phyloP scores from a whole-genome alignment of 2,329 filamentous ascomycete genomes.

The Cercospora zeina region DNA sequence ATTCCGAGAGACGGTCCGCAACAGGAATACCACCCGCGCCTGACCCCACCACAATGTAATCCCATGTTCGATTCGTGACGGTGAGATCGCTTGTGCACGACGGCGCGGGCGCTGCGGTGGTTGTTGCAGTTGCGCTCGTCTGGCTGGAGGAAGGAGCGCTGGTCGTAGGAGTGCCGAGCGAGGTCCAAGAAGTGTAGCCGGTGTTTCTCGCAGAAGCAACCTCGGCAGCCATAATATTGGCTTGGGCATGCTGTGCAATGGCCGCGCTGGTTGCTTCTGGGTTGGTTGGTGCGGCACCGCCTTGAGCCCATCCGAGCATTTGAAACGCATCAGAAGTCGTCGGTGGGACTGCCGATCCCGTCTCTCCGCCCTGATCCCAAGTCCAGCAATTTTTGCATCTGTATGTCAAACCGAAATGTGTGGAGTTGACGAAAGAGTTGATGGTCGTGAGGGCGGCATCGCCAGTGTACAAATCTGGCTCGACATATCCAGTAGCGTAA shows the following conservation, averaged over 20 bases:
- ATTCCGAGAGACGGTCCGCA: conserved; percentile 62
- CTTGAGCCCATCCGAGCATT: conserved; percentile 38
- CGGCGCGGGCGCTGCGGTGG: conserved; percentile 19
- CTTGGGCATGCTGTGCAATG: conserved; percentile 58
- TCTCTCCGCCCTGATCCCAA: conserved; percentile 48
- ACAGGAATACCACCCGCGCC: conserved; percentile 63
- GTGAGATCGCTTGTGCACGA: conserved; percentile 35
- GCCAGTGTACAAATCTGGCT: conserved; percentile 61
- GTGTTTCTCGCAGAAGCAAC: conserved; percentile 50
- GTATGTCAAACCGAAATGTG: conserved; percentile 64
- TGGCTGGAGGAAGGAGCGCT: conserved; percentile 43
- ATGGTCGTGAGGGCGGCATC: conserved; percentile 63
- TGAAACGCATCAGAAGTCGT: conserved; percentile 39
- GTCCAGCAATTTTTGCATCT: conserved; percentile 57
- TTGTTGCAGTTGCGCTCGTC: conserved; percentile 21
- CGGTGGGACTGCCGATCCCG: conserved; percentile 43
- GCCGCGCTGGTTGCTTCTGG: conserved; percentile 46
- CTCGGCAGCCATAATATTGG: conserved; percentile 55
- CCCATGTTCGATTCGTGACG: conserved; percentile 51
- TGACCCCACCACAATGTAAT: conserved; percentile 66
- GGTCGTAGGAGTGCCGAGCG: conserved; percentile 43
- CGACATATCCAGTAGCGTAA: conserved; percentile 59
- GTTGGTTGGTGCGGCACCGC: conserved; percentile 32
- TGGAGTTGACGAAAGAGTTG: conserved; percentile 58
- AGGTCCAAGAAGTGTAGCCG: conserved; percentile 46